Percentiles rank a stretch among this genome's conserved stretches.
phyloP scores from a whole-genome alignment of 768 basidiomycete genomes.

The Kwoniella dendrophila region DNA sequence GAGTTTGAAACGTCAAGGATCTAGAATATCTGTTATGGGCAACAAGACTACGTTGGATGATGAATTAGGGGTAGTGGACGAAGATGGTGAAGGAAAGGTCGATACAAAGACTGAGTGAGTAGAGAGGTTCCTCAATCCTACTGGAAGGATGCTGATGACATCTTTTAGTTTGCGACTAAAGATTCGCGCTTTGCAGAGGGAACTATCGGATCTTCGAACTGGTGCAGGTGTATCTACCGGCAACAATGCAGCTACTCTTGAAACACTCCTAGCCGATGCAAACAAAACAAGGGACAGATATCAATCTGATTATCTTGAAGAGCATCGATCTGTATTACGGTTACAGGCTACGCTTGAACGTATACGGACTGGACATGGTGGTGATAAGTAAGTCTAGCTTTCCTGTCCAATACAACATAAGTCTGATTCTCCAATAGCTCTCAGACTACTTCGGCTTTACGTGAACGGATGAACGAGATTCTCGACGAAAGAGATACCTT shows the following conservation, averaged over 20 bases:
- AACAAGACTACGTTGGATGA: slow-evolving; percentile 17
- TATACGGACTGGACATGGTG: slow-evolving; percentile 79
- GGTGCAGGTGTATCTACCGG: slow-evolving; percentile 72
- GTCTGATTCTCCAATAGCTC: slow-evolving; percentile 2
- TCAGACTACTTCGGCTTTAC: slow-evolving; percentile 7
- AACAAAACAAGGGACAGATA: slow-evolving; percentile 86
- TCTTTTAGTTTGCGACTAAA: slow-evolving; percentile 69
- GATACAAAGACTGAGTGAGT: slow-evolving; percentile 67
- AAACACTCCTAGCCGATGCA: slow-evolving; percentile 87
- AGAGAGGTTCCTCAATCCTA: not conserved
- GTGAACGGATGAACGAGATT: slow-evolving; percentile 73
- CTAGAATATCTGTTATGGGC: slow-evolving; percentile 3
- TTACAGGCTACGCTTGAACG: slow-evolving; percentile 82
- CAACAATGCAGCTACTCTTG: slow-evolving; percentile 77
- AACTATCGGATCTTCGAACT: slow-evolving; percentile 68
- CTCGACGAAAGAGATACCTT: slow-evolving; percentile 76
- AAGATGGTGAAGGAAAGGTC: slow-evolving; percentile 61
- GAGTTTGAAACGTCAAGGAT: slow-evolving; percentile 13
- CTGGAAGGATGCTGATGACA: not conserved
- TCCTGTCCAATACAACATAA: not conserved
- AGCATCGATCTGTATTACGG: slow-evolving; percentile 78
- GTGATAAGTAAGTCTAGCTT: slow-evolving; percentile 67
- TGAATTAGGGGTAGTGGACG: slow-evolving; percentile 63
- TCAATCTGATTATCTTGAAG: slow-evolving; percentile 80
- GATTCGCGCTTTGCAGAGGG: slow-evolving; percentile 76